phyloP scores from a whole-genome alignment of 768 basidiomycete species.

The Mycena amicta region DNA sequence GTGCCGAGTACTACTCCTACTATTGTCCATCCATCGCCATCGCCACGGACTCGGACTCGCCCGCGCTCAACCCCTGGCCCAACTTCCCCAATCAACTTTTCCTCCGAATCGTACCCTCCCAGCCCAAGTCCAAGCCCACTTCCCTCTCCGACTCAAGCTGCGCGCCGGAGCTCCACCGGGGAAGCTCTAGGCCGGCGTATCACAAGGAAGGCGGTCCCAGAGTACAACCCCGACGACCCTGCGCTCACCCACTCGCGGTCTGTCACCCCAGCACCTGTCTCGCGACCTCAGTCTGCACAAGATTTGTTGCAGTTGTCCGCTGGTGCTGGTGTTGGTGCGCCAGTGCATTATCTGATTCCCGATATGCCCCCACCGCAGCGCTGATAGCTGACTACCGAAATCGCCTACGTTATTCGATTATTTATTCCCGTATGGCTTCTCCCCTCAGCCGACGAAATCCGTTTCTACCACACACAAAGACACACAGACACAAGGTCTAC shows the following conservation, averaged over 20 bases:
- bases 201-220: constrained; percentile 1
- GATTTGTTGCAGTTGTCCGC: neutral
- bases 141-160: neutral
- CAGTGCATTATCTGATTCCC: neutral
- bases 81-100: neutral
- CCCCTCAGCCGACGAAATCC: too few species aligned
- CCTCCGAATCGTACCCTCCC: neutral
- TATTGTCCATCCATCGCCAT: neutral
- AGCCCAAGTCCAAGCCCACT: neutral
- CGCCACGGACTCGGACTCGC: neutral
- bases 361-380: neutral
- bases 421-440: neutral
- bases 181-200: neutral
- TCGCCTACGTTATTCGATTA: neutral
- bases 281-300: neutral
- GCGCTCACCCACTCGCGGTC: neutral
- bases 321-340: neutral
- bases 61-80: neutral
- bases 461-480: too few species aligned
- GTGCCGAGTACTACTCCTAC: neutral
- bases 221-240: constrained; percentile 1
- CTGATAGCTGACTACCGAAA: neutral
- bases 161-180: neutral
- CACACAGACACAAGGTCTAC: too few species aligned
- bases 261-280: neutral